phyloP scores from a whole-genome alignment of 176 grass and related monocot species.

The Coix lacrymajobi region DNA sequence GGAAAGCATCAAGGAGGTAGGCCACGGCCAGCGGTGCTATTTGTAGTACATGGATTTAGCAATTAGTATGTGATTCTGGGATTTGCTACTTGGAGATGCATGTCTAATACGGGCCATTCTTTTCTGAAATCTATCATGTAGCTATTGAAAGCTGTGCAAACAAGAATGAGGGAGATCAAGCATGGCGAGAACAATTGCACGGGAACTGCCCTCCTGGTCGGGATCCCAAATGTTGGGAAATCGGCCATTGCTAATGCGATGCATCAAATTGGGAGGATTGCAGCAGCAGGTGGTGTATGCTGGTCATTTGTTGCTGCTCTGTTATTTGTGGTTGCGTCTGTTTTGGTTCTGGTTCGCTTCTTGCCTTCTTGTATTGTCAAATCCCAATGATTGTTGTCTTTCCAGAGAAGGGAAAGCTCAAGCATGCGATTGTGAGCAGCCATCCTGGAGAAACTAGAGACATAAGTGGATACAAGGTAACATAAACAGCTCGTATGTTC shows the following conservation, averaged over 20 bases:
- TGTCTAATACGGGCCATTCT: background rate
- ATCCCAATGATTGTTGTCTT: background rate
- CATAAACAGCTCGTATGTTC: background rate
- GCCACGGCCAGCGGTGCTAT: background rate
- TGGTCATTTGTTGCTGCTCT: background rate
- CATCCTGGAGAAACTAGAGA: slow-evolving; percentile 80
- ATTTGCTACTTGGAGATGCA: background rate
- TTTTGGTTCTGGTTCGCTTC: background rate
- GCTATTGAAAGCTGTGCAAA: slow-evolving; percentile 46
- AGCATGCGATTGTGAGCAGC: slow-evolving; percentile 62
- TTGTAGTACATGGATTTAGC: background rate
- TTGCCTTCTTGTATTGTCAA: too few relatives aligned
- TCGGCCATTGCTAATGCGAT: slow-evolving; percentile 58
- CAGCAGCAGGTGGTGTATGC: slow-evolving; percentile 41
- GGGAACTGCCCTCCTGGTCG: slow-evolving; percentile 56
- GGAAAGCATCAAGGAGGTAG: slow-evolving; percentile 63
- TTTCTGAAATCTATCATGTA: slow-evolving; percentile 23
- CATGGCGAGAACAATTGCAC: slow-evolving; percentile 37
- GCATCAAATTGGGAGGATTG: slow-evolving; percentile 76
- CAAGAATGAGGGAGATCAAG: slow-evolving; percentile 59
- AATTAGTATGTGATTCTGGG: background rate
- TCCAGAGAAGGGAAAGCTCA: slow-evolving; percentile 79
- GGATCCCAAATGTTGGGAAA: slow-evolving; percentile 82
- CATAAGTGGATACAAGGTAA: slow-evolving; percentile 78
- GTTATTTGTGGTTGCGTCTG: background rate